These are phyloP conservation scores for Moringa oleifera DNA, from an alignment of 345 rosid species.

Conservation along the genomic window DNA sequence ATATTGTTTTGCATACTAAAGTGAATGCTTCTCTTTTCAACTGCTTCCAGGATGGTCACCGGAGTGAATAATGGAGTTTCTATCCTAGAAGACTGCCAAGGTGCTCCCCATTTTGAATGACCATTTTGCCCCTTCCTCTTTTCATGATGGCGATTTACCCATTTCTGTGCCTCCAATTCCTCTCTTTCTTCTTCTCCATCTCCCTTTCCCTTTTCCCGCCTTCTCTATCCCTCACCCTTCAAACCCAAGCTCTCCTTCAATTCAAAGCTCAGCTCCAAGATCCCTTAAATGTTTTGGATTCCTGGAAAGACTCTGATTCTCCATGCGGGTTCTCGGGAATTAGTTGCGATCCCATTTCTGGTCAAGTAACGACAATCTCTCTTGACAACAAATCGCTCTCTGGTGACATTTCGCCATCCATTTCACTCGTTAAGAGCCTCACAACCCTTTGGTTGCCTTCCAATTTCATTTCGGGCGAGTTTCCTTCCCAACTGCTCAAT, in stretches of 20 bases:
- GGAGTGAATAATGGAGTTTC: constrained; percentile 6
- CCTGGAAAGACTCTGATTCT: constrained; percentile 59
- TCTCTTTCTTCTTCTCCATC: constrained; percentile 14
- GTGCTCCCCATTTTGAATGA: constrained; percentile 4
- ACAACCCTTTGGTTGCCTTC: constrained; percentile 37
- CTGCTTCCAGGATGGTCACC: constrained; percentile 14
- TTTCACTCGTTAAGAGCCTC: constrained; percentile 45
- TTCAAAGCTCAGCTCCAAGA: constrained; percentile 59
- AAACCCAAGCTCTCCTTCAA: constrained; percentile 56
- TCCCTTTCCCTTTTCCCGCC: constrained; percentile 33
- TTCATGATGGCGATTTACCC: constrained; percentile 21
- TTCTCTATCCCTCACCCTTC: constrained; percentile 27
- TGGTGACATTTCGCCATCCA: constrained; percentile 58
- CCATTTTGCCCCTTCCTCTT: constrained; percentile 1
- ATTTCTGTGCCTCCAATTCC: constrained; percentile 11
- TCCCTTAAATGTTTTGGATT: constrained; percentile 43
- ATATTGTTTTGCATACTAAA: not conserved
- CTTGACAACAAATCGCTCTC: constrained; percentile 47
- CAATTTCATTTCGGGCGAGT: constrained; percentile 44
- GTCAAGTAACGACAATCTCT: constrained; percentile 45
- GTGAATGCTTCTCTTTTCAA: constrained; percentile 15
- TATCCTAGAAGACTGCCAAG: not conserved
- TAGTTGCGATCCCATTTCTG: constrained; percentile 40
- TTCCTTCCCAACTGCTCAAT: constrained; percentile 44
- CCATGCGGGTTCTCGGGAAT: constrained; percentile 66